Evolutionary conservation across 192 early-diverging fungal genomes (phyloP), one percentile per base, ranked within the genome.

Genomic region (Backusella tuberculispora): DNA sequence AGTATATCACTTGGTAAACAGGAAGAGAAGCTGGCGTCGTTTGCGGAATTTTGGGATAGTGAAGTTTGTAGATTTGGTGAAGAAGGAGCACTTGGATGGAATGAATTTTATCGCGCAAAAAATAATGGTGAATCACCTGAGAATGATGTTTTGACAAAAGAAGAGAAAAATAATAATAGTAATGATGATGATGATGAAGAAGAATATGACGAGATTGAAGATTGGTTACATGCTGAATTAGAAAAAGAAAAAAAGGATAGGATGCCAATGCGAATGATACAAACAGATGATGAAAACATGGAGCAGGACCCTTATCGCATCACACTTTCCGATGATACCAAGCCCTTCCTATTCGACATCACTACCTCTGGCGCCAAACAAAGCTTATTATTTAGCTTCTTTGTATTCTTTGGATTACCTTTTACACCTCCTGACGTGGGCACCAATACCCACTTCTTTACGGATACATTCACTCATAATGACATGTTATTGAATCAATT

Each of bases 21-120:
- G 75, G 60, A 78, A 6, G 66, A 83, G 21, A 80, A 83, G 68
- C n/a, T 87, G 0, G 47, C 69, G 2, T 78, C 74, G 41, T 77
- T 89, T 14, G 83, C 78, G 19, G 73, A 82, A 5, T 89, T 83
- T 60, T 89, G 88, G 88, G 86, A 88, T 40, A 80, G 79, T 34
- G 88, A 89, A 69, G 71, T 82, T 15, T 80, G 83, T 41, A 76
- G 88, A 4, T 86, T 89, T 73, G 88, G 86, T 6, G 88, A 89
- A 67, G 76, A 83, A 63, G 83, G 82, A 45, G 87, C 87, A 0
- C 80, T 78, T 45, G 87, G 87, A 19, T 88, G 87, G 87, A 43
- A 70, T 42, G 75, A 73, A 34, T 75, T 40, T 50, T 73, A 71
- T 21, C 43, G 66, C 34, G 67, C 77, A 15, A 82, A 81, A 41